Conservation (phyloP, 2,329 filamentous ascomycete species). For the Dactylellina parvicollis region DNA sequence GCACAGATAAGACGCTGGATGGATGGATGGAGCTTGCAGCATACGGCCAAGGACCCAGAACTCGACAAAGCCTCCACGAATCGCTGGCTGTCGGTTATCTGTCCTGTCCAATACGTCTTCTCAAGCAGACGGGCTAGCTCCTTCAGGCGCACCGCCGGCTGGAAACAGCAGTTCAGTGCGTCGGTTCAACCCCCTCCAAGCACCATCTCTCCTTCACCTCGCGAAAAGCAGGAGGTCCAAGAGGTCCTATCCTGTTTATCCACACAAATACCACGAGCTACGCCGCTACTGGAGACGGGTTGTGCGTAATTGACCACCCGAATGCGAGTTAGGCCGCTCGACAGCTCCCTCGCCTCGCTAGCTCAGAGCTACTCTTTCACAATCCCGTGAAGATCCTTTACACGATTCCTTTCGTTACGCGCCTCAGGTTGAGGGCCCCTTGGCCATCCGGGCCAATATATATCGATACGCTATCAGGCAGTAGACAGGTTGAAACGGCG, state of each 20-base stretch:
- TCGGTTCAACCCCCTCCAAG: conserved; percentile 22
- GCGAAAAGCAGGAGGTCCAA: conserved; percentile 51
- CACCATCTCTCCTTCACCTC: conserved; percentile 12
- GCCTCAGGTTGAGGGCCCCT: conserved; percentile 26
- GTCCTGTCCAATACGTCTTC: conserved; percentile 39
- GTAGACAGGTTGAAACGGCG: conserved; percentile 20
- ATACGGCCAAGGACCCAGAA: conserved; percentile 36
- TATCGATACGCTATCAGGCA: background rate
- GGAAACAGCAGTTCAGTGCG: conserved; percentile 51
- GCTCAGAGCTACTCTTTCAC: conserved; percentile 3
- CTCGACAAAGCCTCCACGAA: conserved; percentile 37
- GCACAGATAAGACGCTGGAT: conserved; percentile 20
- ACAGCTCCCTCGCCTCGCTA: conserved; percentile 11
- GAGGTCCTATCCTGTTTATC: too few species aligned
- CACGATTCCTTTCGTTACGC: conserved; percentile 24
- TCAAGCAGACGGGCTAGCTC: conserved; percentile 25
- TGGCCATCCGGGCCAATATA: background rate
- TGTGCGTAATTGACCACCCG: conserved; percentile 28
- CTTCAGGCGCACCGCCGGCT: conserved; percentile 47
- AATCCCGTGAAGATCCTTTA: too few species aligned
- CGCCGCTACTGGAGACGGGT: background rate
- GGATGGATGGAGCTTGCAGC: conserved; percentile 11
- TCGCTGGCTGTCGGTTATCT: conserved; percentile 52
- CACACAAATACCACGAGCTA: background rate
- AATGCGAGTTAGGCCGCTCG: conserved; percentile 10